Base-by-base conservation (phyloP, 805 yeast species). In the Starmera pachycereana region DNA sequence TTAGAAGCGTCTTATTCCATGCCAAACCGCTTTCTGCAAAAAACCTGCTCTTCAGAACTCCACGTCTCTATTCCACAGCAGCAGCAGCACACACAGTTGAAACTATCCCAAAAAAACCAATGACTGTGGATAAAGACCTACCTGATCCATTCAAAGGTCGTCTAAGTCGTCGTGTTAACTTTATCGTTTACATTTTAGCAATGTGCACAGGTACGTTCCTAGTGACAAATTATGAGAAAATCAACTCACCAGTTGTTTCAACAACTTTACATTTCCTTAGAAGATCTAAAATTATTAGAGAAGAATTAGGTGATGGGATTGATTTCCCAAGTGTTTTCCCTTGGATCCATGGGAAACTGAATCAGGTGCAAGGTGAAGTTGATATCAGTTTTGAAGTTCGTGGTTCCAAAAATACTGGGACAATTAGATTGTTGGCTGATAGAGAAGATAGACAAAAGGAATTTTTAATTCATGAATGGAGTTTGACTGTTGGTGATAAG, bases 171-270 rank as follows among this genome's bases (percentile, higher is more conserved):
- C 62, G 78, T 40, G 51, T 65, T 18, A 74, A 76, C 41, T 80
- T 88, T 56, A 58, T 68, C 6, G 60, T 62, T 3, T 83, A 82
- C 54, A 60, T 71, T 36, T 58, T 65, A 12, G 61, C 72, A 38
- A 76, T 81, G 72, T 71, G 71, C 19, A 61, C 68, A 4, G 62
- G 81, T 2, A 61, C 81, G 37, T 65, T 72, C 28, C 71, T 84
- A 28, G 84, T 90, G 52, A 81, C 90, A 72, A 89, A 92, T 66
- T 89, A 90, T 62, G 98, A 92, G 58, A 89, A 88, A 58, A 78
- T 88, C 14, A 78, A 83, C 35, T 85, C 96, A 12, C 97, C 97
- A 1, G 74, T 90, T 43, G 82, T 90, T 51, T 74, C 82, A 33
- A 89, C 95, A 7, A 82, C 96, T 4, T 65, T 92, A 58, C 88